These are phyloP conservation scores for Alternaria consortialis DNA, from an alignment of 2,329 filamentous ascomycete genomes.

Conservation along the genomic window DNA sequence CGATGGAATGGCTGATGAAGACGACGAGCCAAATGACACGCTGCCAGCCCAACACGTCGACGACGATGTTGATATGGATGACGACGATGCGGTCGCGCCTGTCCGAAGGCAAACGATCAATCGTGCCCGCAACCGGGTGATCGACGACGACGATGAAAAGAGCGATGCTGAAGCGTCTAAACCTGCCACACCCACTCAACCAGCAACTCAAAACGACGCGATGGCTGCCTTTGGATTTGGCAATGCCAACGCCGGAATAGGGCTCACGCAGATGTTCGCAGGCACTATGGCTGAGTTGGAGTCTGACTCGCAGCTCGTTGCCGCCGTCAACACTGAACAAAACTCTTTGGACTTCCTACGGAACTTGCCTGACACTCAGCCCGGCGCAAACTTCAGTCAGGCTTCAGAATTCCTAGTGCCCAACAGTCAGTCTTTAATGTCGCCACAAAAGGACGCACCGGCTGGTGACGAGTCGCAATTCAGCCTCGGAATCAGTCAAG, in stretches of 20 bases:
- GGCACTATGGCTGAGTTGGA: constrained; percentile 80
- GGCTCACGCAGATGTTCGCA: constrained; percentile 88
- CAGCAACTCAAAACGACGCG: constrained; percentile 39
- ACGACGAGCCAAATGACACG: constrained; percentile 36
- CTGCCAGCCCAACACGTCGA: constrained; percentile 21
- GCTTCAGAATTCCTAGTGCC: constrained; percentile 66
- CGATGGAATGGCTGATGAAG: constrained; percentile 54
- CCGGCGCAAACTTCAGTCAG: constrained; percentile 64
- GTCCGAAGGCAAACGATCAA: constrained; percentile 60
- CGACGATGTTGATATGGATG: constrained; percentile 55
- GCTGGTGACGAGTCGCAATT: constrained; percentile 33
- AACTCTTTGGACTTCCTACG: constrained; percentile 63
- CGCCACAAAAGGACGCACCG: constrained; percentile 38
- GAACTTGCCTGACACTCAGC: constrained; percentile 65
- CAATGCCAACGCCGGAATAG: constrained; percentile 60
- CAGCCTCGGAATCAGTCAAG: constrained; percentile 48
- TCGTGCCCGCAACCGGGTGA: constrained; percentile 63
- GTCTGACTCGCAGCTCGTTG: constrained; percentile 47
- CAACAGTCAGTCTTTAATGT: constrained; percentile 61
- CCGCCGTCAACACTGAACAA: constrained; percentile 49
- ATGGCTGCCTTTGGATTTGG: constrained; percentile 54
- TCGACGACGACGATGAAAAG: constrained; percentile 68
- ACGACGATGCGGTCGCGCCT: constrained; percentile 57
- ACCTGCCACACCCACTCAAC: constrained; percentile 32
- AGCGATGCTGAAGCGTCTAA: constrained; percentile 32